Conservation (phyloP, 805 yeast species). For the Lachancea dasiensis region DNA sequence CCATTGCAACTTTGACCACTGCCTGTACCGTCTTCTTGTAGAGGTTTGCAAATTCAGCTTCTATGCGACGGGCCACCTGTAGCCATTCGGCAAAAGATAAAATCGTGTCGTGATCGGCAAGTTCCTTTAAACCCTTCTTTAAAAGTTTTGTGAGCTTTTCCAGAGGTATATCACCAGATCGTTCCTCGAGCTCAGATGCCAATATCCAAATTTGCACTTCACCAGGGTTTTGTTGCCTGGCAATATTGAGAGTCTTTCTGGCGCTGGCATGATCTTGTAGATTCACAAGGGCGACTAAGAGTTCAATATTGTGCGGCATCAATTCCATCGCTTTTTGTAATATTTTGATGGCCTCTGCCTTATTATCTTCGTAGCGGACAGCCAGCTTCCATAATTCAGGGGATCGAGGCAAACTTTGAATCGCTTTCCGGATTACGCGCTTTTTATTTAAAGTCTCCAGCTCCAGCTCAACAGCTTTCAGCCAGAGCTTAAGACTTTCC, state of each 20-base stretch:
- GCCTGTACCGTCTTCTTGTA: slow-evolving; percentile 46
- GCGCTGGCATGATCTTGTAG: slow-evolving; percentile 43
- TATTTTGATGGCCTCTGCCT: slow-evolving; percentile 45
- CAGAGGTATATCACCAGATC: slow-evolving; percentile 40
- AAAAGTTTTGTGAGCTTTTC: slow-evolving; percentile 16
- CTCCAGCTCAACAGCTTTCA: slow-evolving; percentile 63
- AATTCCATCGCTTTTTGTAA: slow-evolving; percentile 61
- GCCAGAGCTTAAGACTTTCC: slow-evolving; percentile 62
- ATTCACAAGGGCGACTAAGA: slow-evolving; percentile 59
- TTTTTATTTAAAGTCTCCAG: slow-evolving; percentile 46
- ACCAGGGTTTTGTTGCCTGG: slow-evolving; percentile 48
- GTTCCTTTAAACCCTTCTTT: slow-evolving; percentile 45
- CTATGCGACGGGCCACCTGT: slow-evolving; percentile 48
- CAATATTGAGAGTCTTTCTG: slow-evolving; percentile 48
- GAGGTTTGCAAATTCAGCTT: slow-evolving; percentile 32
- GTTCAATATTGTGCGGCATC: slow-evolving; percentile 54
- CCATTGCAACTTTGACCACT: slow-evolving; percentile 41
- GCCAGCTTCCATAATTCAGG: slow-evolving; percentile 64
- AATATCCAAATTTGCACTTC: slow-evolving; percentile 59
- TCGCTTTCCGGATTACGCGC: slow-evolving; percentile 60
- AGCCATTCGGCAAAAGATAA: slow-evolving; percentile 47
- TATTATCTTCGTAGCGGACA: slow-evolving; percentile 52
- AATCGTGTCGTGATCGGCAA: slow-evolving; percentile 35
- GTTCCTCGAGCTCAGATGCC: slow-evolving; percentile 62
- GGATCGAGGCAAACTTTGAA: slow-evolving; percentile 56